These are phyloP conservation scores for Coleophoma eucalyptorum DNA, from an alignment of 2,329 filamentous ascomycete species.

Conservation along the genomic window DNA sequence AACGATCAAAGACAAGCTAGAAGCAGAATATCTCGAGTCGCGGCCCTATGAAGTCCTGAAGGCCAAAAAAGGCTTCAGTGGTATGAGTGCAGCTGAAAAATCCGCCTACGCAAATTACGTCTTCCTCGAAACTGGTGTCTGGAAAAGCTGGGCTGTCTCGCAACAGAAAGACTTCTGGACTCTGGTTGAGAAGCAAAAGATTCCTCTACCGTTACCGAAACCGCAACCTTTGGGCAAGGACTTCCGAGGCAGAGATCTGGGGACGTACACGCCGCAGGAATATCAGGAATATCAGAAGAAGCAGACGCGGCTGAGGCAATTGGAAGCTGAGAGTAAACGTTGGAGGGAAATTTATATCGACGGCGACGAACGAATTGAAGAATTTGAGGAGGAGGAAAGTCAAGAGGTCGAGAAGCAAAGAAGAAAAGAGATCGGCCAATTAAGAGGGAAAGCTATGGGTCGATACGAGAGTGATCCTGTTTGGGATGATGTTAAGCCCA, in stretches of 20 bases:
- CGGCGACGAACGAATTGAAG: not conserved
- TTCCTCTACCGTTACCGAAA: conserved; percentile 19
- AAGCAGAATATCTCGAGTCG: conserved; percentile 19
- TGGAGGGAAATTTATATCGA: conserved; percentile 9
- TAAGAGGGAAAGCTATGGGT: conserved; percentile 22
- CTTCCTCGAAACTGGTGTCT: conserved; percentile 19
- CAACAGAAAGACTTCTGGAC: conserved; percentile 25
- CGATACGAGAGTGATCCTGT: conserved; percentile 50
- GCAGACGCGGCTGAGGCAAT: conserved; percentile 12
- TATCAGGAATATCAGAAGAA: conserved; percentile 14
- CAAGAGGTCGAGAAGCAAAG: conserved; percentile 22
- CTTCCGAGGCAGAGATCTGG: conserved; percentile 15
- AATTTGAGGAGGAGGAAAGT: conserved; percentile 7
- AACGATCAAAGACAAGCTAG: conserved; percentile 20
- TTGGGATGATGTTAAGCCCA: conserved; percentile 82
- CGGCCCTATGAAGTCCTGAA: conserved; percentile 17
- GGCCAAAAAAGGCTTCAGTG: conserved; percentile 14
- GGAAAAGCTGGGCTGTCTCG: conserved; percentile 15
- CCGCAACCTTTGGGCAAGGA: conserved; percentile 19
- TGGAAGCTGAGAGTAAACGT: conserved; percentile 15
- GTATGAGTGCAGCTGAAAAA: conserved; percentile 19
- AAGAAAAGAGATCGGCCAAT: conserved; percentile 18
- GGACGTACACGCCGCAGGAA: conserved; percentile 16
- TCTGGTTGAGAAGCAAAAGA: conserved; percentile 16
- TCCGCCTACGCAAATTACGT: conserved; percentile 15